These are phyloP conservation scores for Phytopythium helicoides DNA, from an alignment of 352 stramenopile species.

Conservation along the genomic window DNA sequence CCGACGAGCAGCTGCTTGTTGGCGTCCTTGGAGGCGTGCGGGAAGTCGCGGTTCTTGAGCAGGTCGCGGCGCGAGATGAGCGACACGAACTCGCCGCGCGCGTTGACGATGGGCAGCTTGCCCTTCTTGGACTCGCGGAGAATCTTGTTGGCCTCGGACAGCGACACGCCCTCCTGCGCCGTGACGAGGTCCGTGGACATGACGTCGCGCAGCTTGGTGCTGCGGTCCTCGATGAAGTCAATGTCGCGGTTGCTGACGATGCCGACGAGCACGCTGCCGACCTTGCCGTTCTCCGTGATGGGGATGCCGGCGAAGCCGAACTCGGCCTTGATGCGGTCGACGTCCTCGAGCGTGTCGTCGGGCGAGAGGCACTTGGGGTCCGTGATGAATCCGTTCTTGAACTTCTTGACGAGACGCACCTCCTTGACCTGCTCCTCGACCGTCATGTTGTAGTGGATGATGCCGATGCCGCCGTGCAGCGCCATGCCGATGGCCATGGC, in stretches of 20 bases:
- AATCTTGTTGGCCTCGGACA: slow-evolving; percentile 98
- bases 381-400: slow-evolving; percentile 99
- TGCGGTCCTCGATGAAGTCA: slow-evolving; percentile 96
- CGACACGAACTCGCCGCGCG: slow-evolving; percentile 96
- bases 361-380: slow-evolving; percentile 97
- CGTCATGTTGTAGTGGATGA: slow-evolving; percentile 99
- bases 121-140: slow-evolving; percentile 98
- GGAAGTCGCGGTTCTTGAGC: slow-evolving; percentile 98
- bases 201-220: slow-evolving; percentile 81
- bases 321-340: slow-evolving; percentile 94
- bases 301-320: slow-evolving; percentile 99
- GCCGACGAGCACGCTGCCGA: slow-evolving; percentile 96
- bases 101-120: slow-evolving; percentile 99
- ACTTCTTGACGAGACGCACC: slow-evolving; percentile 97
- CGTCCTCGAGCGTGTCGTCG: slow-evolving; percentile 94
- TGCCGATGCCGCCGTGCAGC: slow-evolving; percentile 98
- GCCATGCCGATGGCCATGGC: slow-evolving; percentile 99
- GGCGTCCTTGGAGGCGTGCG: slow-evolving; percentile 94
- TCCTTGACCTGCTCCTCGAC: slow-evolving; percentile 96
- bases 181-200: slow-evolving; percentile 93
- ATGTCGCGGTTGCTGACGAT: slow-evolving; percentile 99
- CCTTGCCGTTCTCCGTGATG: slow-evolving; percentile 97
- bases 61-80: slow-evolving; percentile 98
- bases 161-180: slow-evolving; percentile 92
- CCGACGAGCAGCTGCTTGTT: slow-evolving; percentile 99